phyloP scores from a whole-genome alignment of 1,284 basidiomycete genomes.

The Lentinula novae-zelandiae region DNA sequence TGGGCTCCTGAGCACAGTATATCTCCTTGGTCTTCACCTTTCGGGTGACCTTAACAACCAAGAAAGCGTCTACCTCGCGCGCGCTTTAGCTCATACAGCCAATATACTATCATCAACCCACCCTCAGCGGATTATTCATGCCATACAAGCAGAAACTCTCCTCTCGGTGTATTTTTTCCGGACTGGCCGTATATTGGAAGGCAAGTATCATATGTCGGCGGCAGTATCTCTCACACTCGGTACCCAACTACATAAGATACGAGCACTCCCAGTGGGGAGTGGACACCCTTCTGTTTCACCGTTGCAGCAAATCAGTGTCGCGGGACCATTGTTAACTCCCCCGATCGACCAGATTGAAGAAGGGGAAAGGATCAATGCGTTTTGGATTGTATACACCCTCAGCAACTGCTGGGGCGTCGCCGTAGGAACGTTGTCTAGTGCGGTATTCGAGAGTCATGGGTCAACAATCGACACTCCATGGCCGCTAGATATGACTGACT shows the following conservation, averaged over 20 bases:
- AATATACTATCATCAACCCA: slow-evolving; percentile 34
- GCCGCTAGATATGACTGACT: slow-evolving; percentile 47
- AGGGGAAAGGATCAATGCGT: slow-evolving; percentile 54
- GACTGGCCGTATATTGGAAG: slow-evolving; percentile 40
- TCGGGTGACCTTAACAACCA: slow-evolving; percentile 26
- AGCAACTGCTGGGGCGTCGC: slow-evolving; percentile 50
- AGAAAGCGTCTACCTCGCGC: slow-evolving; percentile 35
- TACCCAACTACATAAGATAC: slow-evolving; percentile 37
- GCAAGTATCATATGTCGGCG: slow-evolving; percentile 37
- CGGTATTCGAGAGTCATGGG: slow-evolving; percentile 41
- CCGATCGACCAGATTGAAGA: slow-evolving; percentile 42
- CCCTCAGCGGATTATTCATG: slow-evolving; percentile 44
- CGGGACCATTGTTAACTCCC: slow-evolving; percentile 26
- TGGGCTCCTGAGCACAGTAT: slow-evolving; percentile 44
- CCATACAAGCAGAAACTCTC: slow-evolving; percentile 54
- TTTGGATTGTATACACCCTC: slow-evolving; percentile 51
- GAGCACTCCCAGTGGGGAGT: slow-evolving; percentile 25
- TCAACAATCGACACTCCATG: slow-evolving; percentile 54
- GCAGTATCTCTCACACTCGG: slow-evolving; percentile 39
- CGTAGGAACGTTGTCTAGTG: slow-evolving; percentile 30
- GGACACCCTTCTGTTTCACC: slow-evolving; percentile 19
- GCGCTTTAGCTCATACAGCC: slow-evolving; percentile 39
- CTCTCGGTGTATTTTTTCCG: slow-evolving; percentile 53
- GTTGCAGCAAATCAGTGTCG: slow-evolving; percentile 31
- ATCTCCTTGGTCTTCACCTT: slow-evolving; percentile 46